phyloP scores from a whole-genome alignment of 2,329 filamentous ascomycete genomes.

The Sphaceloma murrayae region DNA sequence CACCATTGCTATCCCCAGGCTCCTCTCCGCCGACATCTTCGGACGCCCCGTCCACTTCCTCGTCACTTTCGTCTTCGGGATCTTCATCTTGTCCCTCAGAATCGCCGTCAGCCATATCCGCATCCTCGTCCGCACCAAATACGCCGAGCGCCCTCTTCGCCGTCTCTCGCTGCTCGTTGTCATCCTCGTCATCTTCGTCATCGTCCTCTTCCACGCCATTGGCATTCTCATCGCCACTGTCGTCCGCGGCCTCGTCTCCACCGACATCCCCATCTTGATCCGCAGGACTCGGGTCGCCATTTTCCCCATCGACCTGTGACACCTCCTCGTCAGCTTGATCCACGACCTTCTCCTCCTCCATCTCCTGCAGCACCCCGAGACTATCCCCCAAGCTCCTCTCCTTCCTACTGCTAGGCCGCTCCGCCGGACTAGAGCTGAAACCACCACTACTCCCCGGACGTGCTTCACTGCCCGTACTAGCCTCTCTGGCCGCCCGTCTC shows the following conservation, averaged over 20 bases:
- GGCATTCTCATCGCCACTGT: conserved; percentile 21
- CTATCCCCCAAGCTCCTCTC: no score
- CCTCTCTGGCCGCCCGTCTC: neutral
- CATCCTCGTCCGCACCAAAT: neutral
- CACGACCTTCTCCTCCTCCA: no score
- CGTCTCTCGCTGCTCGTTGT: no score
- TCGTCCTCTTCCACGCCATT: conserved; percentile 9
- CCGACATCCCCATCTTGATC: conserved; percentile 4
- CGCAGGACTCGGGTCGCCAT: no score
- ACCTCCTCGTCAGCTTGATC: no score
- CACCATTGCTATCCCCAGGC: neutral
- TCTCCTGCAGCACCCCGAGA: no score
- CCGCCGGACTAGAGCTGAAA: neutral
- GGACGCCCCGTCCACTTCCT: conserved; percentile 2
- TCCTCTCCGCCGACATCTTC: neutral
- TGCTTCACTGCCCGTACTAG: neutral
- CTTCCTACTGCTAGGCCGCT: no score
- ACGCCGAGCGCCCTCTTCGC: no score
- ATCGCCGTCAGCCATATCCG: neutral
- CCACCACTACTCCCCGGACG: neutral
- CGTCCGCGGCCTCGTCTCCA: conserved; percentile 12
- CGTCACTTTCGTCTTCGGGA: neutral
- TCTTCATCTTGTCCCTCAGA: neutral
- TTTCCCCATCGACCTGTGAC: no score
- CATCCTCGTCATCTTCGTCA: neutral